Percentiles rank a stretch among this genome's conserved stretches.
phyloP scores from a whole-genome alignment of 495 filamentous ascomycete species.

The Parmelia sp. region DNA sequence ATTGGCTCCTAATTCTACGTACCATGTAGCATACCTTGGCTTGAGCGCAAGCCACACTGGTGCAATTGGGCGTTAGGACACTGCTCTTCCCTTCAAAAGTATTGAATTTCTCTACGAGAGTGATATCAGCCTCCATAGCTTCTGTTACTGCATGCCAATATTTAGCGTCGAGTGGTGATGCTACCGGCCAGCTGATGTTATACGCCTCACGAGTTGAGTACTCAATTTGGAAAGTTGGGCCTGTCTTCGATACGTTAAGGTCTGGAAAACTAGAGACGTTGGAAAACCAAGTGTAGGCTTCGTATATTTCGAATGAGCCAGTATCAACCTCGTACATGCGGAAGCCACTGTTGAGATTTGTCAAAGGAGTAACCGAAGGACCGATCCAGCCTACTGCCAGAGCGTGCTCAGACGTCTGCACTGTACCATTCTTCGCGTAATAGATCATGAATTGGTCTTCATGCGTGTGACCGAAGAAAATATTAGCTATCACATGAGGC shows the following conservation, averaged over 20 bases:
- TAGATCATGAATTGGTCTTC: slow-evolving; percentile 49
- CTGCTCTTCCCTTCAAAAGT: slow-evolving; percentile 49
- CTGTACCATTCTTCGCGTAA: slow-evolving; percentile 46
- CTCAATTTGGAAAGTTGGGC: slow-evolving; percentile 45
- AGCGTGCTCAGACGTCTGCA: slow-evolving; percentile 36
- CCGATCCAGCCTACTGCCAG: slow-evolving; percentile 44
- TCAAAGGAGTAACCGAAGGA: slow-evolving; percentile 49
- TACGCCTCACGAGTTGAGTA: slow-evolving; percentile 53
- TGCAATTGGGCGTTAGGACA: slow-evolving; percentile 46
- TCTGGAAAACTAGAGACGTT: slow-evolving; percentile 41
- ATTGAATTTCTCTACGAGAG: slow-evolving; percentile 46
- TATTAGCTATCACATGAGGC: slow-evolving; percentile 48
- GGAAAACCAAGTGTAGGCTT: slow-evolving; percentile 48
- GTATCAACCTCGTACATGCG: slow-evolving; percentile 51
- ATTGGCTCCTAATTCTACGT: no score
- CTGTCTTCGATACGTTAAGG: slow-evolving; percentile 29
- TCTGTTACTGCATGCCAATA: slow-evolving; percentile 55
- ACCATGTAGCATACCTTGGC: slow-evolving; percentile 59
- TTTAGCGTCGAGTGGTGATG: slow-evolving; percentile 49
- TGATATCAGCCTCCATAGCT: slow-evolving; percentile 49
- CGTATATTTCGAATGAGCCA: slow-evolving; percentile 46
- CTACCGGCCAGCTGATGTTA: slow-evolving; percentile 40
- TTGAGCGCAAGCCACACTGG: slow-evolving; percentile 40
- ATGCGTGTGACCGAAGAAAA: slow-evolving; percentile 55
- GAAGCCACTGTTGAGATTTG: slow-evolving; percentile 51